Evolutionary conservation across 345 rosid genomes (phyloP), one percentile per base, ranked within the genome.

Genomic region (Euphorbia tirucalli): DNA sequence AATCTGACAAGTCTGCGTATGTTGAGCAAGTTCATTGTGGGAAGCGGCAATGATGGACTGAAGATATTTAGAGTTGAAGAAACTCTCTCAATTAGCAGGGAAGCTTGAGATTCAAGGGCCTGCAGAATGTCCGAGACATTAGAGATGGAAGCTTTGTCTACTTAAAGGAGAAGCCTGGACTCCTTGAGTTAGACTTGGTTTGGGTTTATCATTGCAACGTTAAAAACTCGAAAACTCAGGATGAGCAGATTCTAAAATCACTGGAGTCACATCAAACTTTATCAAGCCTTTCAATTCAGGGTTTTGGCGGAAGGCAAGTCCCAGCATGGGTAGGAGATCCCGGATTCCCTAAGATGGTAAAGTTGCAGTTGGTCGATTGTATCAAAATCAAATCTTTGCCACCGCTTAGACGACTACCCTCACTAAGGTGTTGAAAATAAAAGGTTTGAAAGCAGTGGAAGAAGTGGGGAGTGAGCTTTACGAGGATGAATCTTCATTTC

Each of bases 401-500:
- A 11, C 13, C 32, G 15, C 61, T 58, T 27, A 16, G 61, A 27
- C 35, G 4, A 11, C 28, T 58, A 27, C 32, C 32, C 0, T 58
- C 19, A 13, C 61, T 58, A 58, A 16, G 25, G 15, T 10, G 2
- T 58, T 58, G 61, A 58, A 32, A 30, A 58, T 58, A 27, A 18
- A 27, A 25, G 32, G 27, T 6, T 11, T 58, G 61, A 16, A 25
- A 25, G 15, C 32, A 0, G 61, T 58, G 35, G 28, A 58, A 27
- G 35, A 58, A 58, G 16, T 78, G 25, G 78, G 49, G n/a, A 43
- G 19, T 11, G 70, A 71, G 46, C 61, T 74, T 65, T 70, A 32
- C 9, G 44, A 6, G 5, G 44, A 41, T 41, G 44, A 10, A 4
- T 41, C 44, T n/a, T n/a, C n/a, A n/a, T n/a, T n/a, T n/a, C n/a